These are phyloP conservation scores for Delitschia confertaspora DNA, from an alignment of 495 filamentous ascomycete species.

Conservation along the genomic window DNA sequence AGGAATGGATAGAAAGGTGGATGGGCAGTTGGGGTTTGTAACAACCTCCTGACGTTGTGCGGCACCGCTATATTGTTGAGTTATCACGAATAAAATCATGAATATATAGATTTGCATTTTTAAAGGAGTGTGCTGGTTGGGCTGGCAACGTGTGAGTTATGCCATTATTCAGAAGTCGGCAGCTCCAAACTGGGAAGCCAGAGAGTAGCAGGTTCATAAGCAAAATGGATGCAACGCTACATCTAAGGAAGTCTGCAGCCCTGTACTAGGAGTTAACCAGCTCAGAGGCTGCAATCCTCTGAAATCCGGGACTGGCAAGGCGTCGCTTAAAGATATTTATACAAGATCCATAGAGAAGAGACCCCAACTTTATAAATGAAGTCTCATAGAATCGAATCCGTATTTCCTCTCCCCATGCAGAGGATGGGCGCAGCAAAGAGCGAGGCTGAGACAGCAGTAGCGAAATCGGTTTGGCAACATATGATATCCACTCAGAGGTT, in stretches of 20 bases:
- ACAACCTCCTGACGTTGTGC: too few relatives aligned
- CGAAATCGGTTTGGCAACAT: slow-evolving; percentile 21
- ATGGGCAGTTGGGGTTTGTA: too few relatives aligned
- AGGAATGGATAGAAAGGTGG: too few relatives aligned
- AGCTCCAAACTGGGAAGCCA: neutral
- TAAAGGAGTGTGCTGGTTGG: too few relatives aligned
- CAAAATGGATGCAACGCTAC: slow-evolving; percentile 22
- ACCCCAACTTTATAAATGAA: slow-evolving; percentile 17
- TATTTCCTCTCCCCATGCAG: slow-evolving; percentile 24
- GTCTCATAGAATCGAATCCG: slow-evolving; percentile 10
- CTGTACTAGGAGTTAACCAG: slow-evolving; percentile 20
- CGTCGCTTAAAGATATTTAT: slow-evolving; percentile 17
- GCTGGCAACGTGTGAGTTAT: too few relatives aligned
- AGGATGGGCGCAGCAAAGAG: slow-evolving; percentile 10
- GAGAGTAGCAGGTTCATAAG: slow-evolving; percentile 19
- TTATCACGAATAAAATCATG: too few relatives aligned
- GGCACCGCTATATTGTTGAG: too few relatives aligned
- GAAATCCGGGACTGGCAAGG: slow-evolving; percentile 17
- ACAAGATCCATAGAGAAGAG: slow-evolving; percentile 19
- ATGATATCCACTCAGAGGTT: slow-evolving; percentile 19
- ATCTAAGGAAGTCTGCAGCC: slow-evolving; percentile 18
- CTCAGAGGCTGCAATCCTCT: slow-evolving; percentile 16
- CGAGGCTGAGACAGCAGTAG: slow-evolving; percentile 13
- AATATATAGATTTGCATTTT: too few relatives aligned
- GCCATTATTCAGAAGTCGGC: too few relatives aligned